Evolutionary conservation across 306 rosid species (phyloP).

Genomic region (Casuarina cunninghamiana): DNA sequence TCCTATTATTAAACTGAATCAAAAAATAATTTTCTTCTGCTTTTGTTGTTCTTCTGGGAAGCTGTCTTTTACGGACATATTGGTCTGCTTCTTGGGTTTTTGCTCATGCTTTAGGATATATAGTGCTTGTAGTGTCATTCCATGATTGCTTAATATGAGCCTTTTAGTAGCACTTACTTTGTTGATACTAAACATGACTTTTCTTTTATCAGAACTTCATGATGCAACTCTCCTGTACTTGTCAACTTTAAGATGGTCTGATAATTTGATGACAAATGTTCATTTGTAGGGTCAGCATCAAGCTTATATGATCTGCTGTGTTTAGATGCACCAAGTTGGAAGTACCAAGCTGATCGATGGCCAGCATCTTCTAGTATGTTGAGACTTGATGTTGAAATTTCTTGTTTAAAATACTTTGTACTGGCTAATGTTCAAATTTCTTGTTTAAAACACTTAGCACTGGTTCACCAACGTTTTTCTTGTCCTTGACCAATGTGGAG

Average conservation of each 20-base stretch:
- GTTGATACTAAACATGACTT: not conserved
- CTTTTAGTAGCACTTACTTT: not conserved
- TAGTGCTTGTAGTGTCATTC: not conserved
- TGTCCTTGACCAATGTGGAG: not conserved
- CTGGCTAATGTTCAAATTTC: not conserved
- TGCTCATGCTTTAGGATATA: not conserved
- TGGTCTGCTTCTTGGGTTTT: not conserved
- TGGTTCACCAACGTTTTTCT: not conserved
- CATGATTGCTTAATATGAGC: not conserved
- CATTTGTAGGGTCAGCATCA: slow-evolving; percentile 47
- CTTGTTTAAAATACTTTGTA: not conserved
- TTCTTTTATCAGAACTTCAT: not conserved
- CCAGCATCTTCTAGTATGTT: slow-evolving; percentile 41
- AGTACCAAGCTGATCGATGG: slow-evolving; percentile 41
- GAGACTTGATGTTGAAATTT: not conserved
- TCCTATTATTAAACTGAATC: not conserved
- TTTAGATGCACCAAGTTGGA: slow-evolving; percentile 53
- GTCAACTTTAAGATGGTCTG: slow-evolving; percentile 2
- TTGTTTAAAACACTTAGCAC: not conserved
- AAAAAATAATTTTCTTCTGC: not conserved
- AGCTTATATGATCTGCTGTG: slow-evolving; percentile 83
- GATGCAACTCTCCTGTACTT: not conserved
- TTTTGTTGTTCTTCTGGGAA: not conserved
- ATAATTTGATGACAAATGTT: slow-evolving; percentile 27
- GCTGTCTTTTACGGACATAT: not conserved